A percentile compares a stretch with the other conserved stretches of the same genome.
Conservation (phyloP, 305 asterid genomes). For the Rubia tinctorum region DNA sequence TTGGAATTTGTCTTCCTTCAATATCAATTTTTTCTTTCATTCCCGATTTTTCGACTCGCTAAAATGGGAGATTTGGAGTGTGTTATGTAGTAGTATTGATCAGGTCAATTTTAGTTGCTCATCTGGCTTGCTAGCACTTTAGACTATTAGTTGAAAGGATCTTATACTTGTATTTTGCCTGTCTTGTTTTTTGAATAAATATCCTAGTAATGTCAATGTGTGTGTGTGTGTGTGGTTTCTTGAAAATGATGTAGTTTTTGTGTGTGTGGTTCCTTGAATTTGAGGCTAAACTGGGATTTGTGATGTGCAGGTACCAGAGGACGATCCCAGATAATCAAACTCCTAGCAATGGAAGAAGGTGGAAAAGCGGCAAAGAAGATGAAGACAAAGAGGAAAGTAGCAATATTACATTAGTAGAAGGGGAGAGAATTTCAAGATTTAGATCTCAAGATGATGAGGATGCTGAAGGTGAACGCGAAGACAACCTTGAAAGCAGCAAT, state of each 20-base stretch:
- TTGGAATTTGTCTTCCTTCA: neutral
- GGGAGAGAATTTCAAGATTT: conserved; percentile 24
- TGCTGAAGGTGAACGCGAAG: neutral
- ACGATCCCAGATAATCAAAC: conserved; percentile 26
- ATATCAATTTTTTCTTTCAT: conserved; percentile 2
- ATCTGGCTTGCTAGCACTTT: neutral
- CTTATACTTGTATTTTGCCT: conserved; percentile 1
- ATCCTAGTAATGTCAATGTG: neutral
- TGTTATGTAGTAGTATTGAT: neutral
- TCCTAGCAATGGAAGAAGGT: conserved; percentile 26
- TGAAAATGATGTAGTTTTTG: neutral
- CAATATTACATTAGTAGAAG: conserved; percentile 4
- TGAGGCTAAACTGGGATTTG: neutral
- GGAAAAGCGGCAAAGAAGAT: conserved; percentile 27
- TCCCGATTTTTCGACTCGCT: neutral
- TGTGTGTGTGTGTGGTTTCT: neutral
- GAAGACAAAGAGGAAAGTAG: conserved; percentile 18
- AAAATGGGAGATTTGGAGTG: neutral
- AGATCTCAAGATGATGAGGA: conserved; percentile 27
- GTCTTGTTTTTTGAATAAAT: neutral
- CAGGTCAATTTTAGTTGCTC: neutral
- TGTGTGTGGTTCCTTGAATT: neutral
- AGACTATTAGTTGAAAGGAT: neutral
- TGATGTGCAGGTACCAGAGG: conserved; percentile 23
- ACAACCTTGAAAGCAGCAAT: conserved; percentile 1